Evolutionary conservation across 192 early-diverging fungal genomes (phyloP), one percentile per base, ranked within the genome.

Genomic region (Umbelopsis sp.): DNA sequence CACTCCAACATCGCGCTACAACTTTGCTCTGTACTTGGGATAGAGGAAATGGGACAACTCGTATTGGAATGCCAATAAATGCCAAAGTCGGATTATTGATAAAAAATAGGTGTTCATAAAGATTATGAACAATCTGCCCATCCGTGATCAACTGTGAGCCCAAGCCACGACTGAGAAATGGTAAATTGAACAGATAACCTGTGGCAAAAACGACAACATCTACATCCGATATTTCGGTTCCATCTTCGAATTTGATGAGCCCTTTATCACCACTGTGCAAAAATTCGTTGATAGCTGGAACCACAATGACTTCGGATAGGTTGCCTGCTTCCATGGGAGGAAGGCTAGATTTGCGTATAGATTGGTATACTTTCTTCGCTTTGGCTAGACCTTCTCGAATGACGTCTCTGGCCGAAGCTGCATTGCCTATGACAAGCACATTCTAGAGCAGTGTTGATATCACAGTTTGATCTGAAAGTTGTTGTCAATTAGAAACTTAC

Each of bases 161-260:
- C 20, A 75, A 61, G 9, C 22, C 30, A 50, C 67, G 51, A 12
- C 66, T 49, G 1, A 90, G 49, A 67, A 92, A 93, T 27, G 90
- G 90, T 71, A 80, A 88, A 2, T 73, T 74, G 41, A 82, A 88
- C 0, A 83, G 66, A 68, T 90, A 93, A 0, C 91, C 91, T 0
- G 91, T 93, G 23, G 87, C 90, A 53, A 82, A 87, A 0, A 93
- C 76, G 21, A 93, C 75, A 11, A 41, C 44, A 64, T 91, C 86
- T 0, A 84, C 65, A 1, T 81, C 58, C 11, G 55, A 58, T 0
- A 85, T 66, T 4, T 12, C 0, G 0, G 79, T 74, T 22, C 76
- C 80, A 48, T 81, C 80, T 7, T 52, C 49, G 27, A 78, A 80
- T 47, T 69, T 51, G 11, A 87, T 71, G 8, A 22, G 20, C 21